Evolutionary conservation across 2,329 filamentous ascomycete genomes (phyloP), one percentile per base, ranked within the genome.

Genomic region (Calonectria henricotiae): DNA sequence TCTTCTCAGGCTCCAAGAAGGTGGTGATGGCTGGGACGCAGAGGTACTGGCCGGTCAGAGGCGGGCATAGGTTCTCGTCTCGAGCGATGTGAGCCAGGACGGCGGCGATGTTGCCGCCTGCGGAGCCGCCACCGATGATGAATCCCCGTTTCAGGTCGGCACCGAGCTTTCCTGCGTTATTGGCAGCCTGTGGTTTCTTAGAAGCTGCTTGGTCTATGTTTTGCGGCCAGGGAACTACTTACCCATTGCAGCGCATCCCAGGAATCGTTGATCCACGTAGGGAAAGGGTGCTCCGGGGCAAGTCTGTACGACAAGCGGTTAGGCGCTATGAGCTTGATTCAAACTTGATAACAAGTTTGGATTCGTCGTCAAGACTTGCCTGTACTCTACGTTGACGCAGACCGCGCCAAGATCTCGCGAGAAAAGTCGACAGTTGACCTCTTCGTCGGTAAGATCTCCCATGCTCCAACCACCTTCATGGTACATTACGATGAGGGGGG

Each of bases 381-480:
- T 58, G 51, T 58, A 58, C 12, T 58, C 51, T 15, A 58, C 51
- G 20, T 39, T 58, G 13, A 58, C 51, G 13, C 51, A 58, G n/a
- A 58, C 51, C 25, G 51, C 51, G 20, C 51, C 51, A 2, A 58
- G 20, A 20, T 58, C 51, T 4, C 51, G 20, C n/a, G 51, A 58
- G 51, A 58, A 58, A 12, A 58, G 32, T 17, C 51, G 51, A 15
- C 51, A 58, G 6, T 58, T 58, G 51, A 58, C 51, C n/a, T 58
- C 51, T 20, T 58, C 51, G 51, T 58, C 51, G 12, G 51, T 39
- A 32, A 58, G 51, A 11, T 58, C 51, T 58, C 51, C 51, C 51
- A 58, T 58, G 51, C 51, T 58, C 51, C 51, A 58, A 8, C 51
- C 51, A 17, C 51, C 51, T 32, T 58, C 51, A 15, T 58, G 51